Conservation (phyloP, 1,284 basidiomycete species). For the Singerocomus rubriflavus region DNA sequence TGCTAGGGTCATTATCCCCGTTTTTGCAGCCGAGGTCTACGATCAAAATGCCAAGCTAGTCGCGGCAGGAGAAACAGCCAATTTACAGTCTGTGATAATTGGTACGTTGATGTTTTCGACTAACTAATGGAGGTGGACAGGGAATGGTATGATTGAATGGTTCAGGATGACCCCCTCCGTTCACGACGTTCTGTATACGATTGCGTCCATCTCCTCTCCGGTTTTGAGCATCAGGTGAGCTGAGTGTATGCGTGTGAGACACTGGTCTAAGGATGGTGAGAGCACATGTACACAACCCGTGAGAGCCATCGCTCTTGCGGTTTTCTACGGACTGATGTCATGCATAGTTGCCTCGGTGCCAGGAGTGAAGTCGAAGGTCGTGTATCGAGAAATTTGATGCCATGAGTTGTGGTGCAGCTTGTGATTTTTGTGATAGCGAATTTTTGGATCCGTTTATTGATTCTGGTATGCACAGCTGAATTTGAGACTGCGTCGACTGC, state of each 20-base stretch:
- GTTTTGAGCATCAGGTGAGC: slow-evolving; percentile 20
- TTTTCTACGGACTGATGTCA: background rate
- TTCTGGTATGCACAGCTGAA: slow-evolving; percentile 31
- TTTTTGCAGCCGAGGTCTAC: slow-evolving; percentile 77
- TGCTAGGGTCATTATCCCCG: slow-evolving; percentile 73
- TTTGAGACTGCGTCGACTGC: background rate
- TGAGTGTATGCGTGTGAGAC: background rate
- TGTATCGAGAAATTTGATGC: slow-evolving; percentile 48
- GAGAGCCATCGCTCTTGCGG: slow-evolving; percentile 6
- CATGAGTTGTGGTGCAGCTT: slow-evolving; percentile 50
- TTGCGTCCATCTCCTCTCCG: slow-evolving; percentile 39
- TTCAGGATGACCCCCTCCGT: slow-evolving; percentile 34
- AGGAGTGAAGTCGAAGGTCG: slow-evolving; percentile 42
- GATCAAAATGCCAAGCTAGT: slow-evolving; percentile 70
- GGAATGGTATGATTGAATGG: slow-evolving; percentile 55
- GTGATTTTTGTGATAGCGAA: slow-evolving; percentile 43
- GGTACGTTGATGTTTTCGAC: slow-evolving; percentile 45
- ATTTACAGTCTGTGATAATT: slow-evolving; percentile 78
- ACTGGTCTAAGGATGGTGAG: slow-evolving; percentile 17
- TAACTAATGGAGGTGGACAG: slow-evolving; percentile 30
- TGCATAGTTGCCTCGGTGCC: slow-evolving; percentile 42
- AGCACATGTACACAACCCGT: slow-evolving; percentile 46
- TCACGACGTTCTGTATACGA: slow-evolving; percentile 46
- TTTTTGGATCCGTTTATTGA: slow-evolving; percentile 31
- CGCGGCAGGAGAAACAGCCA: slow-evolving; percentile 60